phyloP scores from a whole-genome alignment of 208 protist genomes.

The Trypanosomatidae sp. region DNA sequence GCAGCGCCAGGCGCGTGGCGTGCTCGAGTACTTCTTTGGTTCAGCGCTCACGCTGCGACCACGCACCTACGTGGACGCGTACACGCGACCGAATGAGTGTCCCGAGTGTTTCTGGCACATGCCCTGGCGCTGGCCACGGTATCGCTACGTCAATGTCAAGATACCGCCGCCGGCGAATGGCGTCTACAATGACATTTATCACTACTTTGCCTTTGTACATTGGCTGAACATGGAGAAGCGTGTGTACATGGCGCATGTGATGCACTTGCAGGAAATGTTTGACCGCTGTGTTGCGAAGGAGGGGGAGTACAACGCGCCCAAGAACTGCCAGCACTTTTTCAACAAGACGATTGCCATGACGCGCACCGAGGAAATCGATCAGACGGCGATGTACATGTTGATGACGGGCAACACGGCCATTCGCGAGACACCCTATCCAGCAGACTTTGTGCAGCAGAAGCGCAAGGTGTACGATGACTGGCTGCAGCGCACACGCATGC shows the following conservation, averaged over 20 bases:
- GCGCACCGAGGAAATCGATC: constrained; percentile 71
- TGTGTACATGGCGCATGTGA: constrained; percentile 67
- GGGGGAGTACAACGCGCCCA: constrained; percentile 79
- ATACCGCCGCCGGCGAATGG: constrained; percentile 64
- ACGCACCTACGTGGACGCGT: constrained; percentile 49
- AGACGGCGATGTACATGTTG: constrained; percentile 75
- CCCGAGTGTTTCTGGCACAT: constrained; percentile 77
- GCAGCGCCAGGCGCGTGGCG: constrained; percentile 35
- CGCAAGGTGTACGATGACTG: constrained; percentile 83
- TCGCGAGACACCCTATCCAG: constrained; percentile 73
- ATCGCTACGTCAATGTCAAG: constrained; percentile 76
- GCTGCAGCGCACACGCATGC: constrained; percentile 73
- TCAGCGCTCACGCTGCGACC: constrained; percentile 33
- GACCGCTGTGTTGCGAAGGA: constrained; percentile 63
- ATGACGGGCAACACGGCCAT: constrained; percentile 77
- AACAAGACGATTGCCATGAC: constrained; percentile 78
- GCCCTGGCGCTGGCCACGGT: constrained; percentile 66
- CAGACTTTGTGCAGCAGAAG: constrained; percentile 77
- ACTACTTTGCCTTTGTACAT: constrained; percentile 74
- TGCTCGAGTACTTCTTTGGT: constrained; percentile 48
- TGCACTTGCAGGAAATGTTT: constrained; percentile 65
- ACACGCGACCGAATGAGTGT: constrained; percentile 68
- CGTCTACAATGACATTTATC: constrained; percentile 75
- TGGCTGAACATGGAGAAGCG: constrained; percentile 70
- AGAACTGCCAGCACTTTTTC: constrained; percentile 75